A percentile compares a stretch with the other conserved stretches of the same genome.
Evolutionary conservation across 2,329 filamentous ascomycete species (phyloP).

Genomic region (Monilinia fructicola): DNA sequence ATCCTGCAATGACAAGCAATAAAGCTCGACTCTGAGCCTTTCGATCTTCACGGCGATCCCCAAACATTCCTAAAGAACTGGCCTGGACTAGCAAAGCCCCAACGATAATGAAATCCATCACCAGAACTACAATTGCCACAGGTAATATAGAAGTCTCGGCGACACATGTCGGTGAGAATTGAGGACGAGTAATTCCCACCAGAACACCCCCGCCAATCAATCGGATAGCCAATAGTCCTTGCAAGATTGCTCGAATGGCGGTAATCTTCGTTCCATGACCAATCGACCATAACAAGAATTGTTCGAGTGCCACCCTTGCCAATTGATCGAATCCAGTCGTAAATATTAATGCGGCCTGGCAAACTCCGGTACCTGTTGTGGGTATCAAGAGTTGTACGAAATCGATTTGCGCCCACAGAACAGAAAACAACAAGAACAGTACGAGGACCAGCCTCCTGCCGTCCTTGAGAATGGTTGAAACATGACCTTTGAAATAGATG

Average conservation of each 20-base stretch:
- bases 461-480: conserved; percentile 39
- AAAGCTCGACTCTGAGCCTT: conserved; percentile 36
- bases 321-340: conserved; percentile 40
- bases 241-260: conserved; percentile 34
- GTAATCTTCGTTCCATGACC: conserved; percentile 37
- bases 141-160: conserved; percentile 37
- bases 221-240: conserved; percentile 36
- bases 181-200: conserved; percentile 39
- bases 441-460: conserved; percentile 43
- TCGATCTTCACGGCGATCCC: conserved; percentile 27
- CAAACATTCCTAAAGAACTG: conserved; percentile 33
- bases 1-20: conserved; percentile 34
- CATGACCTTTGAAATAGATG: conserved; percentile 38
- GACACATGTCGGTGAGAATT: conserved; percentile 39
- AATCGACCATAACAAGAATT: conserved; percentile 41
- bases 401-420: conserved; percentile 40
- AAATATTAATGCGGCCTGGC: conserved; percentile 37
- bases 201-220: conserved; percentile 37
- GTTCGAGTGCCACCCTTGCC: conserved; percentile 38
- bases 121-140: conserved; percentile 37
- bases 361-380: conserved; percentile 28
- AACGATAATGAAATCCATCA: conserved; percentile 38
- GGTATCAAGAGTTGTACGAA: conserved; percentile 39
- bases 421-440: conserved; percentile 40
- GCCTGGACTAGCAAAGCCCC: conserved; percentile 34